These are phyloP conservation scores for Xerocomus brunneocitrinus DNA, from an alignment of 768 basidiomycete species.

Conservation along the genomic window DNA sequence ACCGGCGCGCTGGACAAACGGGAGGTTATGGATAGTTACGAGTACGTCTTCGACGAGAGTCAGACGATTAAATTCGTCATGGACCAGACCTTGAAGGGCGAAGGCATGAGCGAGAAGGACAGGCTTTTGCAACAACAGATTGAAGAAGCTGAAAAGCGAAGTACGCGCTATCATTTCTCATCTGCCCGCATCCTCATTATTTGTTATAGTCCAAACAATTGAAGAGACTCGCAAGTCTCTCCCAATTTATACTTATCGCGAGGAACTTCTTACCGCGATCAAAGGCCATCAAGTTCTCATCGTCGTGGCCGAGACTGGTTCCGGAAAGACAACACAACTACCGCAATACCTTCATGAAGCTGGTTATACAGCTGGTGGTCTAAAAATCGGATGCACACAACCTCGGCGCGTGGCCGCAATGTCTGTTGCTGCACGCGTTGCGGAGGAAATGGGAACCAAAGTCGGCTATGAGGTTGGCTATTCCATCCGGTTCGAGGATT, in stretches of 20 bases:
- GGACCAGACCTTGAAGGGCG: slow-evolving; percentile 69
- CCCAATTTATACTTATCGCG: slow-evolving; percentile 87
- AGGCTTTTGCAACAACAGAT: slow-evolving; percentile 82
- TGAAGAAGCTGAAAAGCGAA: slow-evolving; percentile 85
- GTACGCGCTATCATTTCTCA: slow-evolving; percentile 40
- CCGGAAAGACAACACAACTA: slow-evolving; percentile 97
- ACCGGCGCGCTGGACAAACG: slow-evolving; percentile 89
- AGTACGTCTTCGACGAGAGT: slow-evolving; percentile 97
- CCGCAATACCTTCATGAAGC: slow-evolving; percentile 99
- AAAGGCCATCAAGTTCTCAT: slow-evolving; percentile 92
- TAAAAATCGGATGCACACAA: slow-evolving; percentile 88
- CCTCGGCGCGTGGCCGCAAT: slow-evolving; percentile 98
- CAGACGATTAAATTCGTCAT: slow-evolving; percentile 95
- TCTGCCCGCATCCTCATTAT: background rate
- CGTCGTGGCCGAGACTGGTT: slow-evolving; percentile 97
- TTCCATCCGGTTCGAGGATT: slow-evolving; percentile 99
- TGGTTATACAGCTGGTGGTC: slow-evolving; percentile 83
- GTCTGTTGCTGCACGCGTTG: slow-evolving; percentile 98
- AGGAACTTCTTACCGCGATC: slow-evolving; percentile 85
- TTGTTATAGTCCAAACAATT: slow-evolving; percentile 67
- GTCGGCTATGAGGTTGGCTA: slow-evolving; percentile 99
- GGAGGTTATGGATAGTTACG: slow-evolving; percentile 80
- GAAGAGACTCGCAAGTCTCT: slow-evolving; percentile 92
- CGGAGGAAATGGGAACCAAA: slow-evolving; percentile 97
- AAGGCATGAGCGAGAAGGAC: slow-evolving; percentile 73